These are phyloP conservation scores for Entrophospora sp. DNA, from an alignment of 192 early-diverging fungal species.

Conservation along the genomic window DNA sequence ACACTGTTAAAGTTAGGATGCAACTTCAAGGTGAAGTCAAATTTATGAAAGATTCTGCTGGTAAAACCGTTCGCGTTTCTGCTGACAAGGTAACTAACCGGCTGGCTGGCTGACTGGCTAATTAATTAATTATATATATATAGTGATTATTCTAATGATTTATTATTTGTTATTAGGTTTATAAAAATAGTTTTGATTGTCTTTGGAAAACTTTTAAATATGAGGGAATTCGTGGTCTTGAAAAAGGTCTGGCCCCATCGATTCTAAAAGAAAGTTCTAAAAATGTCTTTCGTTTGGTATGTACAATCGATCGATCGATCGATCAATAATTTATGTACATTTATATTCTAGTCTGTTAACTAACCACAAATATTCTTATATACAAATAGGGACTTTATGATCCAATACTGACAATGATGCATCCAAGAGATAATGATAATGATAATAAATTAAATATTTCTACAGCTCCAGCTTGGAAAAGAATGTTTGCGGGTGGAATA, in stretches of 20 bases:
- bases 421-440: conserved; percentile 36
- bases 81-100: conserved; percentile 33
- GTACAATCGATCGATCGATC: background rate
- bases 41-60: conserved; percentile 27
- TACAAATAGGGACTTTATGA: conserved; percentile 47
- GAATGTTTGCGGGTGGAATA: conserved; percentile 62
- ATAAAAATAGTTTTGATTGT: conserved; percentile 58
- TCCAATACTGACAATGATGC: conserved; percentile 54
- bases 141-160: background rate
- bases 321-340: background rate
- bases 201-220: conserved; percentile 54
- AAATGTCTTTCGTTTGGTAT: conserved; percentile 64
- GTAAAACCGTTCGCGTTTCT: conserved; percentile 26
- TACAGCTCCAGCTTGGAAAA: conserved; percentile 62
- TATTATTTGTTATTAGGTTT: conserved; percentile 27
- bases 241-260: conserved; percentile 65
- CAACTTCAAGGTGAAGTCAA: conserved; percentile 58
- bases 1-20: conserved; percentile 66
- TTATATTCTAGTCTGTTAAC: too few relatives aligned
- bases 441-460: too few relatives aligned
- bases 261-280: conserved; percentile 63
- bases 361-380: background rate
- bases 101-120: too few relatives aligned
- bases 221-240: conserved; percentile 59
- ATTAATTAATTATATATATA: too few relatives aligned